These are phyloP conservation scores for Trametes gibbosa DNA, from an alignment of 768 basidiomycete genomes.

Conservation along the genomic window DNA sequence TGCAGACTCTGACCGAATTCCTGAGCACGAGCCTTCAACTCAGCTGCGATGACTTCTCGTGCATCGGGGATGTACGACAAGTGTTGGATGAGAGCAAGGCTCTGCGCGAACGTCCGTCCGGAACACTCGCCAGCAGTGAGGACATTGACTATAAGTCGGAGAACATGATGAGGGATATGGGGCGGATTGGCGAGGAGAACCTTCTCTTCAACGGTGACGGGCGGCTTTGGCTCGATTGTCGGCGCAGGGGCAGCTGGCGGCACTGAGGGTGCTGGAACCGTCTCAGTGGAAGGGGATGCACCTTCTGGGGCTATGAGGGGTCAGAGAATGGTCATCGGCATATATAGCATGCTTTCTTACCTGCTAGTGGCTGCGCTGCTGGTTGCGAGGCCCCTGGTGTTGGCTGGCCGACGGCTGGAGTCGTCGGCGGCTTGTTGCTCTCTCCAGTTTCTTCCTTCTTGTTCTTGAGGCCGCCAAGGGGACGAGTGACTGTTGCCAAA, in stretches of 20 bases:
- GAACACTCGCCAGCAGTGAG: conserved; percentile 97
- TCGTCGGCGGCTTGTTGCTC: conserved; percentile 15
- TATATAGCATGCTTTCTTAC: not conserved
- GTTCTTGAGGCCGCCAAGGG: conserved; percentile 49
- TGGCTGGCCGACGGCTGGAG: conserved; percentile 14
- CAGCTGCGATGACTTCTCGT: conserved; percentile 84
- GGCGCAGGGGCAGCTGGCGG: conserved; percentile 8
- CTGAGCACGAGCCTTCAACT: conserved; percentile 82
- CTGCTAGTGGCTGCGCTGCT: not conserved
- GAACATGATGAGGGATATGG: conserved; percentile 77
- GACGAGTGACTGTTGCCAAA: conserved; percentile 84
- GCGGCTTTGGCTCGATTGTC: conserved; percentile 24
- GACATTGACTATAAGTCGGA: conserved; percentile 93
- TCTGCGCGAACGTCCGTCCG: conserved; percentile 93
- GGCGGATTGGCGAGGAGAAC: conserved; percentile 72
- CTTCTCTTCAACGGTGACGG: conserved; percentile 36
- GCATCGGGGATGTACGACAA: conserved; percentile 86
- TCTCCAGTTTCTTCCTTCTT: conserved; percentile 46
- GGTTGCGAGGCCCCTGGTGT: conserved; percentile 22
- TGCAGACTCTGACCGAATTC: conserved; percentile 78
- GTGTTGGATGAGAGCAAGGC: conserved; percentile 88
- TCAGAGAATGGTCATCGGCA: not conserved
- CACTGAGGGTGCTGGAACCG: not conserved
- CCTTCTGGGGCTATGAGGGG: conserved; percentile 16
- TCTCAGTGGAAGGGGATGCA: not conserved